phyloP scores from a whole-genome alignment of 805 yeast genomes.

The Myxozyma melibiosi region DNA sequence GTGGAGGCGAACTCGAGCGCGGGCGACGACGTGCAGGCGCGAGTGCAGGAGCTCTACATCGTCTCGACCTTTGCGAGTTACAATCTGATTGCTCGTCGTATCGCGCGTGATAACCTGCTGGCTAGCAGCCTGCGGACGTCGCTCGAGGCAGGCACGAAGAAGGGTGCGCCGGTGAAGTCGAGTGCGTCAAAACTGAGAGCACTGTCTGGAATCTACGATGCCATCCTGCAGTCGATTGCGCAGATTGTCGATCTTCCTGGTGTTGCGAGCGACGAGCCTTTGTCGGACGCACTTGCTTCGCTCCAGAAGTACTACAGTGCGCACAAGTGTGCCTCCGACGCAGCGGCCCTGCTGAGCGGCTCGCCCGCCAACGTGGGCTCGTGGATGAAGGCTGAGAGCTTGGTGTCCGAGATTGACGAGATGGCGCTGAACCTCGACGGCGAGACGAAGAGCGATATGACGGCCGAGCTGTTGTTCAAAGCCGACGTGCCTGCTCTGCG shows the following conservation, averaged over 20 bases:
- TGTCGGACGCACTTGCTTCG: conserved; percentile 56
- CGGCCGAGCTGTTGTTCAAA: conserved; percentile 12
- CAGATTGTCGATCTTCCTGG: conserved; percentile 85
- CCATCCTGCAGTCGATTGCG: conserved; percentile 54
- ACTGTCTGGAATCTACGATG: conserved; percentile 52
- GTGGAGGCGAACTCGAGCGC: conserved; percentile 19
- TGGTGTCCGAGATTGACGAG: conserved; percentile 25
- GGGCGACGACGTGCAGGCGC: conserved; percentile 50
- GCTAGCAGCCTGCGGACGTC: conserved; percentile 12
- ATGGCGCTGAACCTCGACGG: conserved; percentile 21
- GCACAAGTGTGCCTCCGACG: conserved; percentile 31
- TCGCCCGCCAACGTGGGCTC: conserved; percentile 27
- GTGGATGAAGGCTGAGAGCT: conserved; percentile 28
- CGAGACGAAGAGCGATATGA: conserved; percentile 10
- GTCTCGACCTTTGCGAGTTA: conserved; percentile 75
- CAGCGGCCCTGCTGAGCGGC: conserved; percentile 13
- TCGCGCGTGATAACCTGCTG: conserved; percentile 62
- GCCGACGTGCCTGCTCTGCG: conserved; percentile 23
- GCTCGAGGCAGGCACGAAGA: conserved; percentile 12
- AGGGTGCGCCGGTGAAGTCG: conserved; percentile 1
- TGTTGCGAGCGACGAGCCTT: conserved; percentile 79
- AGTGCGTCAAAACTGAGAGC: conserved; percentile 36
- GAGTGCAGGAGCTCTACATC: conserved; percentile 66
- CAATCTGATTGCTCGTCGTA: conserved; percentile 62
- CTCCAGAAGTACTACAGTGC: conserved; percentile 53